These are phyloP conservation scores for Aurantiochytrium sp. DNA, from an alignment of 108 stramenopile genomes.

Conservation along the genomic window DNA sequence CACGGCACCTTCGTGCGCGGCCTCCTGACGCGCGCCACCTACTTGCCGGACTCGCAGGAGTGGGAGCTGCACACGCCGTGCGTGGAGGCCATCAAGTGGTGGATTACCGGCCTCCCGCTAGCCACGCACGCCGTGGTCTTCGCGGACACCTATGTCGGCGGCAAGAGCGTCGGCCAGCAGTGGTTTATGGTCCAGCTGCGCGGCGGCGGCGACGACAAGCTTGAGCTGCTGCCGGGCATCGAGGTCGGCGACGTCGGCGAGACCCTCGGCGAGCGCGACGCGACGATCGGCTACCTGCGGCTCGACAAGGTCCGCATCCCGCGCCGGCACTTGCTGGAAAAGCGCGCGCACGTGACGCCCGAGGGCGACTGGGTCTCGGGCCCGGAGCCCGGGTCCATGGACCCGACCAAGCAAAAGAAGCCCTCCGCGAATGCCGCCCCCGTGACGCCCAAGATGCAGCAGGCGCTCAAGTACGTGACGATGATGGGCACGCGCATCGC, in stretches of 20 bases:
- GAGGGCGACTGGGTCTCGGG: not conserved
- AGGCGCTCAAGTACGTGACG: conserved; percentile 22
- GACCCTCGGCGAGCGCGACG: not conserved
- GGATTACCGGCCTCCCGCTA: not conserved
- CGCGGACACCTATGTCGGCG: not conserved
- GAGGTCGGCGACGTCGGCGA: conserved; percentile 17
- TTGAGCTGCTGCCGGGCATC: not conserved
- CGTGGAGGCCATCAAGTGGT: conserved; percentile 16
- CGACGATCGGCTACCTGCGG: not conserved
- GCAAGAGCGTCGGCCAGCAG: conserved; percentile 11
- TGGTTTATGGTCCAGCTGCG: conserved; percentile 16
- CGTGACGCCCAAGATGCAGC: not conserved
- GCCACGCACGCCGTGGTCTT: conserved; percentile 9
- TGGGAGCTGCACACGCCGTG: not conserved
- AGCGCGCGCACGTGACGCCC: not conserved
- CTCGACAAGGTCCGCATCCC: not conserved
- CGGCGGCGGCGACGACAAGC: not conserved
- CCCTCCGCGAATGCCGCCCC: not conserved
- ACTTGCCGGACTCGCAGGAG: not conserved
- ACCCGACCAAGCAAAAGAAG: not conserved
- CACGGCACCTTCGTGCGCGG: conserved; percentile 10
- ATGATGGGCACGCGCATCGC: conserved; percentile 10
- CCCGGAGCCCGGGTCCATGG: conserved; percentile 11
- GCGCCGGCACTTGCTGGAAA: not conserved
- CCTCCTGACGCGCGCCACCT: not conserved